A percentile compares a stretch with the other conserved stretches of the same genome.
phyloP scores from a whole-genome alignment of 2,329 filamentous ascomycete species.

The Nigrospora osmanthi region DNA sequence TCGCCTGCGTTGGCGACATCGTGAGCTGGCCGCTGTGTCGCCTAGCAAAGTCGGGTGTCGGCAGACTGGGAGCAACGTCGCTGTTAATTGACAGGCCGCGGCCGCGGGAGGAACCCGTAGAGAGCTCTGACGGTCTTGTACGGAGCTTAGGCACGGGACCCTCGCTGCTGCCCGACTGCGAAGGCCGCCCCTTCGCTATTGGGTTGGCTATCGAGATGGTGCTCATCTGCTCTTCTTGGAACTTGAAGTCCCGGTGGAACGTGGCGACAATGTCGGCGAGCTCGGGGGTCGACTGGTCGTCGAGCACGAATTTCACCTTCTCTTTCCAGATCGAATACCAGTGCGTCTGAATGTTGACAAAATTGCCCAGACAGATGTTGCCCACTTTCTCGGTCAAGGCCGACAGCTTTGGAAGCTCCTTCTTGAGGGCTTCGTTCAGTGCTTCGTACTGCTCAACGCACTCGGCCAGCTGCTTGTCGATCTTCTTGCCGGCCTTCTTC shows the following conservation, averaged over 20 bases:
- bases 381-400: slow-evolving; percentile 74
- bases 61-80: slow-evolving; percentile 54
- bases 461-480: slow-evolving; percentile 78
- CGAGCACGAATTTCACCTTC: slow-evolving; percentile 70
- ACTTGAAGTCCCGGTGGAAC: slow-evolving; percentile 73
- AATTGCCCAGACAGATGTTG: slow-evolving; percentile 73
- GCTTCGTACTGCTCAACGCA: slow-evolving; percentile 84
- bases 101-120: slow-evolving; percentile 32
- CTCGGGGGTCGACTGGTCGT: slow-evolving; percentile 58
- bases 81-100: slow-evolving; percentile 55
- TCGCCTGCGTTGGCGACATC: slow-evolving; percentile 43
- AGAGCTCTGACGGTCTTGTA: slow-evolving; percentile 38
- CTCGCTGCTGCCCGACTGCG: slow-evolving; percentile 49
- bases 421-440: slow-evolving; percentile 86
- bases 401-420: slow-evolving; percentile 82
- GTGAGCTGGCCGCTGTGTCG: slow-evolving; percentile 61
- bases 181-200: slow-evolving; percentile 50
- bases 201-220: slow-evolving; percentile 75
- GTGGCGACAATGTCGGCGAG: slow-evolving; percentile 66
- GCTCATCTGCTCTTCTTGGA: slow-evolving; percentile 64
- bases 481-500: slow-evolving; percentile 72
- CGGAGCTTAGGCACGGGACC: slow-evolving; percentile 40
- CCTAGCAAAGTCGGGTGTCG: slow-evolving; percentile 57
- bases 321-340: slow-evolving; percentile 83
- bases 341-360: slow-evolving; percentile 73